Conservation (phyloP, 805 yeast species). For the Ogataea ganodermae region DNA sequence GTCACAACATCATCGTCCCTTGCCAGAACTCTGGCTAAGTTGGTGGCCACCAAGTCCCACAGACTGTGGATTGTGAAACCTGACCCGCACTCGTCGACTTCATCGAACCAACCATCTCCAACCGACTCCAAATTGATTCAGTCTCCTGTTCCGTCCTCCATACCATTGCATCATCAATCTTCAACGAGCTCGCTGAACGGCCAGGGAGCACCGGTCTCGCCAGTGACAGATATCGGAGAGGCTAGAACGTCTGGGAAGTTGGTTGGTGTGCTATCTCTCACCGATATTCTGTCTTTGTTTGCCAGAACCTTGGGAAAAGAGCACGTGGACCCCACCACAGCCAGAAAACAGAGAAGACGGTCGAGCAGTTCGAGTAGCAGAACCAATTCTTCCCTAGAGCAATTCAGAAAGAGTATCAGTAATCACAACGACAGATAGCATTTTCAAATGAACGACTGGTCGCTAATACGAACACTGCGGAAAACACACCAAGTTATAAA, state of each 20-base stretch:
- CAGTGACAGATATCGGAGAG: slow-evolving; percentile 30
- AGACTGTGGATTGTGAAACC: slow-evolving; percentile 83
- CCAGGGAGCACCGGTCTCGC: slow-evolving; percentile 5
- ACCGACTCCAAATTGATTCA: slow-evolving; percentile 17
- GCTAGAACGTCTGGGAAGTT: slow-evolving; percentile 72
- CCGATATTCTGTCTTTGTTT: slow-evolving; percentile 82
- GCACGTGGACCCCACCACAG: slow-evolving; percentile 77
- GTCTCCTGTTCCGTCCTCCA: slow-evolving; percentile 16
- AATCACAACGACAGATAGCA: slow-evolving; percentile 35
- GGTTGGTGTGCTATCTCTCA: slow-evolving; percentile 88
- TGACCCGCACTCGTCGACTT: slow-evolving; percentile 23
- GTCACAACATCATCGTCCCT: slow-evolving; percentile 78
- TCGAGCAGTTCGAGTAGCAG: slow-evolving; percentile 44
- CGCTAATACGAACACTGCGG: neutral
- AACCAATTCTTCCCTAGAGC: slow-evolving; percentile 41
- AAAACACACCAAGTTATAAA: neutral
- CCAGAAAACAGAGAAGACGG: slow-evolving; percentile 86
- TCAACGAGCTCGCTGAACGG: slow-evolving; percentile 6
- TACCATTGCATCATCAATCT: slow-evolving; percentile 21
- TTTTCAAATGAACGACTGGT: neutral
- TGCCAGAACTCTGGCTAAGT: slow-evolving; percentile 87
- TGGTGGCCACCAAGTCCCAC: slow-evolving; percentile 94
- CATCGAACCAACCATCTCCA: slow-evolving; percentile 22
- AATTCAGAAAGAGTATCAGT: slow-evolving; percentile 45
- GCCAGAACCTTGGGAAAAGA: slow-evolving; percentile 73